A percentile compares a stretch with the other conserved stretches of the same genome.
Conservation (phyloP, 192 early-diverging fungal species). For the Allomyces macrogynus region DNA sequence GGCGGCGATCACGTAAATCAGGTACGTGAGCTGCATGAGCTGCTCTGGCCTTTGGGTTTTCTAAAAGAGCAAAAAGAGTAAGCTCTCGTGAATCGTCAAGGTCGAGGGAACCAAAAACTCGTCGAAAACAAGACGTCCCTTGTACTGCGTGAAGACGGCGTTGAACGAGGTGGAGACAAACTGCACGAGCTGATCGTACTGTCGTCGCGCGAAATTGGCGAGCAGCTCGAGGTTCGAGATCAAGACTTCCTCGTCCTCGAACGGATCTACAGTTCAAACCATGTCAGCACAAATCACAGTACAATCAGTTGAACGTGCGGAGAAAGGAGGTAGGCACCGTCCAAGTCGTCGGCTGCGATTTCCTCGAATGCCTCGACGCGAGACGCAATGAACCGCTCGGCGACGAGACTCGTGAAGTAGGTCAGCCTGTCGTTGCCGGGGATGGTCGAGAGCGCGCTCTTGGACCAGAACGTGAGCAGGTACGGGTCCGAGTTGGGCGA, state of each 20-base stretch:
- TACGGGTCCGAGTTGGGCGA: conserved; percentile 53
- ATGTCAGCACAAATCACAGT: neutral
- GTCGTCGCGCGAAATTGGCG: conserved; percentile 39
- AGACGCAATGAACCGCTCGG: conserved; percentile 15
- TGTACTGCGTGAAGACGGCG: too few relatives aligned
- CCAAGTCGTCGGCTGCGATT: conserved; percentile 25
- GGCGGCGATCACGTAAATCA: conserved; percentile 52
- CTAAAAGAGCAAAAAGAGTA: too few relatives aligned
- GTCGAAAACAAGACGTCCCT: too few relatives aligned
- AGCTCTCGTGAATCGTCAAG: too few relatives aligned
- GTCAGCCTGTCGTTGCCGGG: conserved; percentile 8
- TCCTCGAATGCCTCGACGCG: conserved; percentile 24
- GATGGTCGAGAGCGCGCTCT: conserved; percentile 29
- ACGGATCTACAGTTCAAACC: conserved; percentile 20
- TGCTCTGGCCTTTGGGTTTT: too few relatives aligned
- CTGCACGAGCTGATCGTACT: conserved; percentile 27
- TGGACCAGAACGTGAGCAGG: conserved; percentile 70
- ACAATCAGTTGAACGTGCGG: neutral
- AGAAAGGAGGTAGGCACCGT: conserved; percentile 17
- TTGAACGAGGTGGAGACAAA: neutral
- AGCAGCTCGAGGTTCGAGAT: conserved; percentile 46
- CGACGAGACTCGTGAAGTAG: conserved; percentile 1
- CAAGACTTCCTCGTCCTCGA: conserved; percentile 46
- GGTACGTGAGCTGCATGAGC: conserved; percentile 40
- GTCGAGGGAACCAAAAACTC: too few relatives aligned